Base-by-base conservation (phyloP, 495 filamentous ascomycete species). In the Usnea hakonensis region DNA sequence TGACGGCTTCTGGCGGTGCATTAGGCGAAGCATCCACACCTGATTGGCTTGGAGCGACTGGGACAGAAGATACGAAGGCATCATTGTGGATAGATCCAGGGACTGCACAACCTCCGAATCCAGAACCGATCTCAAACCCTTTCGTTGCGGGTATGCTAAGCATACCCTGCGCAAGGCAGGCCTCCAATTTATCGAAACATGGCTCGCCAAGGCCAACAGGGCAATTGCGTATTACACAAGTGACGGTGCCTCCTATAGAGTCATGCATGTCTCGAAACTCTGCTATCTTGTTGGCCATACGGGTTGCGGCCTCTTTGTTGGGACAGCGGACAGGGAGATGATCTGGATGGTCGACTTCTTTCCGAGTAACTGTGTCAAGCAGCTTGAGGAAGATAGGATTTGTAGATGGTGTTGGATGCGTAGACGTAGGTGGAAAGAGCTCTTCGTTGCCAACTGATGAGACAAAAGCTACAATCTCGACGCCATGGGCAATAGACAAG, bases 61-160 rank as follows among this genome's bases (percentile, higher is more conserved):
- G 71, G 0, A 78, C 71, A 23, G 84, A 71, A 28, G 80, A 79
- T 55, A 94, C 77, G 73, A 97, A 98, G 61, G 90, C 80, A 72
- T 97, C 94, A 74, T 98, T 98, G 81, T 97, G 93, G 38, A 84
- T 82, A 6, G 91, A 96, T 19, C 94, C 94, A 2, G 91, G 90
- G 9, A 97, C 76, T 69, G 91, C 86, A 69, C 87, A 91, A 26
- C 68, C 68, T 3, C 55, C 86, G 73, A 97, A 97, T 23, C 94
- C 94, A 57, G 90, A 95, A 56, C 95, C 94, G 68, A 98, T 87
- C 69, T 97, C 93, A 75, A 98, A 97, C 57, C 89, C 92, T 75
- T 98, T 98, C 28, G 93, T 96, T 8, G 94, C 94, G 14, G 94
- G 95, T 72, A 98, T 95, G 73, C 87, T 91, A 66, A 98, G 85